Evolutionary conservation across 257 asterid species (phyloP), one percentile per base, ranked within the genome.

Genomic region (Ocimum tenuiflorum): DNA sequence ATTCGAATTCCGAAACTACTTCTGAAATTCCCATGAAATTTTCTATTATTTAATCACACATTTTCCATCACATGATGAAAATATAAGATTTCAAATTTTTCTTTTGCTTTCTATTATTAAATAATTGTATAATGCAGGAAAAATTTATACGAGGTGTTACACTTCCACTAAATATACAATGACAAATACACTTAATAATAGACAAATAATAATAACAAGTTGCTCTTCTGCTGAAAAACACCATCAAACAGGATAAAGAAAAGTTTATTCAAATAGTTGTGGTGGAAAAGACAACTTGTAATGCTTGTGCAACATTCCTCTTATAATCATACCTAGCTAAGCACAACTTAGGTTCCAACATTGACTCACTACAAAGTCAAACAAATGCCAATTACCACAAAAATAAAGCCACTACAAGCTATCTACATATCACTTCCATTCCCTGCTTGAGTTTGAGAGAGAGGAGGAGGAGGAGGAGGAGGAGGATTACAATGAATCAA

Each of bases 401-500:
- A 14, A 52, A 54, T 1, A 27, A 12, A 10, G 7, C 19, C 24
- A 15, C 29, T 50, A 9, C 24, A 46, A 46, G 51, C 49, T 7
- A 46, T 27, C 51, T 56, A 43, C 12, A 10, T 56, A 24, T 42
- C 36, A 7, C 48, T 48, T 20, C 22, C 19, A 49, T 19, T 39
- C 23, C 18, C n/a, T 50, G 8, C 7, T 8, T 12, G 48, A 3
- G 17, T 14, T 18, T 3, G 51, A 48, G 58, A 49, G 13, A 47
- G 55, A 18, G n/a, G 11, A 14, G 35, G 63, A 55, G 61, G n/a
- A 6, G 51, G 63, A n/a, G 6, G 36, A n/a, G n/a, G 6, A 31
- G 36, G 6, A 31, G 6, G 36, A 9, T 36, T 39, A 46, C 0
- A 39, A 78, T 75, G 83, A 54, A 73, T 48, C 76, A 65, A 62